Base-by-base conservation (phyloP, 345 rosid genomes). In the Gossypium stocksii region DNA sequence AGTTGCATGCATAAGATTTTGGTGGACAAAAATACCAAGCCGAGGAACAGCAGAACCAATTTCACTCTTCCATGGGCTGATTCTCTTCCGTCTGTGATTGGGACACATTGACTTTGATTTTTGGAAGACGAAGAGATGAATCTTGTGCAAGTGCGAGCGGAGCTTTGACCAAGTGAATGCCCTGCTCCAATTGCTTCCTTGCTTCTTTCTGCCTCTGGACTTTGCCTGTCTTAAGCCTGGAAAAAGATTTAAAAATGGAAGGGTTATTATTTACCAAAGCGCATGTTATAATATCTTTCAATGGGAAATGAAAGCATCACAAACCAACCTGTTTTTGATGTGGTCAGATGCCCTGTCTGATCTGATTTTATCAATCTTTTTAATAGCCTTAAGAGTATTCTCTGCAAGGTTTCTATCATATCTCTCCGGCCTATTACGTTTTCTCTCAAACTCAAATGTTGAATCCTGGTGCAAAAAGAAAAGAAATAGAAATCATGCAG, bases 361-460 rank as follows among this genome's bases (percentile, higher is more conserved):
- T 83, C 91, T 89, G 75, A 96, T 86, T 84, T 91, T 88, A 64
- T 74, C 92, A n/a, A 96, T 93, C 89, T 83, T 93, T 94, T 91
- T 89, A 34, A 96, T 96, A 74, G 95, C 99, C 82, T 60, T 76
- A n/a, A 91, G 77, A 9, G 97, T 93, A 48, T 85, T 81, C 83
- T 86, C 90, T 1, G 91, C 83, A 29, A 90, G 73, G 82, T 84
- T 96, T 78, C 99, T 88, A 80, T 96, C 97, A 46, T 91, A 93
- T 82, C 99, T 90, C 86, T 91, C 98, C 3, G 98, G 97, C 85
- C 95, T 87, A 81, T 96, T 96, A 57, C 98, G 86, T 86, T 90
- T 93, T 85, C 94, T 91, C 85, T 96, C 97, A 80, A 96, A 89
- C 82, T 93, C 99, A 72, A 93, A 93, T 20, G 99, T 93, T 13